These are phyloP conservation scores for Trichoderma reesei DNA, from an alignment of 495 filamentous ascomycete genomes.

Conservation along the genomic window DNA sequence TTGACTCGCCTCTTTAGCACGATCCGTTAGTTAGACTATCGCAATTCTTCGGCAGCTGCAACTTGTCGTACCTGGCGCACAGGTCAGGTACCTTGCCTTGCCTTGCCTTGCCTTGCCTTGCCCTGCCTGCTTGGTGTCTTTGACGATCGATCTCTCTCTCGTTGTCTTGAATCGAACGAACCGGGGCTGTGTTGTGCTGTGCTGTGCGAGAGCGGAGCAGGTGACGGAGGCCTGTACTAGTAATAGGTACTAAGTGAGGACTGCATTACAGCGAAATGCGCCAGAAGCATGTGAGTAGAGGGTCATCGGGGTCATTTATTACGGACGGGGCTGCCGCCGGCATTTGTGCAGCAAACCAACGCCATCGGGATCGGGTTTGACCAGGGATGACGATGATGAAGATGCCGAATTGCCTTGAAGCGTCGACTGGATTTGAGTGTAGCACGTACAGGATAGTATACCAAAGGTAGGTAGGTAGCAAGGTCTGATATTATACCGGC, in stretches of 20 bases:
- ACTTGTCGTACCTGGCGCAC: too few species aligned
- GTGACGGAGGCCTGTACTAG: background rate
- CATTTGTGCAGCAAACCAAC: background rate
- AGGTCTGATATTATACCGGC: background rate
- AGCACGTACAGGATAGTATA: background rate
- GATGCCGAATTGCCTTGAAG: too few species aligned
- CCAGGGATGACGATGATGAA: background rate
- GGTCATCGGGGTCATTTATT: background rate
- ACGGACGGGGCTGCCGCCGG: background rate
- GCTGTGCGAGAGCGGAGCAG: conserved; percentile 5
- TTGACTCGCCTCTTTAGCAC: too few species aligned
- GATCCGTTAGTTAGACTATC: too few species aligned
- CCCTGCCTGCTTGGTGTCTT: background rate
- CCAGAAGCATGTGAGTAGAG: conserved; percentile 6
- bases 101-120: background rate
- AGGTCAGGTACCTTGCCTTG: background rate
- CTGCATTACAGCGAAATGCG: conserved; percentile 6
- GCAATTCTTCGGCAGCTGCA: too few species aligned
- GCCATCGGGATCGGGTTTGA: background rate
- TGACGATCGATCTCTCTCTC: background rate
- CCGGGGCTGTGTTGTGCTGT: background rate
- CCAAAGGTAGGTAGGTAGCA: background rate
- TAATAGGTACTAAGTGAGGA: too few species aligned
- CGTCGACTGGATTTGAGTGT: too few species aligned
- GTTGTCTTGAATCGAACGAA: background rate